These are phyloP conservation scores for barley (Hordeum vulgare) DNA, from an alignment of 176 grass and related monocot genomes.

Conservation along the genomic window MorexV3_pseudomolecules_assembly NC_058524.1:497111632-497112131, in stretches of 20 bases:
- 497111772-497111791: background rate
- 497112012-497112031: background rate
- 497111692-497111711: constrained; percentile 95
- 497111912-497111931: constrained; percentile 37
- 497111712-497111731: background rate
- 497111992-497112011: background rate
- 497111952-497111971: background rate
- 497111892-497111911: constrained; percentile 33
- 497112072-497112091: background rate
- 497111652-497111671: constrained; percentile 89
- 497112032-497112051: background rate
- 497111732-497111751: constrained; percentile 2
- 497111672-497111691: constrained; percentile 84
- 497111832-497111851: constrained; percentile 79
- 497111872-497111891: constrained; percentile 53
- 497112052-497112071: background rate
- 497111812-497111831: constrained; percentile 93
- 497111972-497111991: background rate
- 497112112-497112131: too few relatives aligned
- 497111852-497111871: constrained; percentile 86
- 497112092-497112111: background rate
- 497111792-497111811: constrained; percentile 72
- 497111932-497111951: background rate
- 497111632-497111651: constrained; percentile 97
- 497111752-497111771: background rate